phyloP scores from a whole-genome alignment of 1,139 yeast species.

The Zygosaccharomyces sapae region DNA sequence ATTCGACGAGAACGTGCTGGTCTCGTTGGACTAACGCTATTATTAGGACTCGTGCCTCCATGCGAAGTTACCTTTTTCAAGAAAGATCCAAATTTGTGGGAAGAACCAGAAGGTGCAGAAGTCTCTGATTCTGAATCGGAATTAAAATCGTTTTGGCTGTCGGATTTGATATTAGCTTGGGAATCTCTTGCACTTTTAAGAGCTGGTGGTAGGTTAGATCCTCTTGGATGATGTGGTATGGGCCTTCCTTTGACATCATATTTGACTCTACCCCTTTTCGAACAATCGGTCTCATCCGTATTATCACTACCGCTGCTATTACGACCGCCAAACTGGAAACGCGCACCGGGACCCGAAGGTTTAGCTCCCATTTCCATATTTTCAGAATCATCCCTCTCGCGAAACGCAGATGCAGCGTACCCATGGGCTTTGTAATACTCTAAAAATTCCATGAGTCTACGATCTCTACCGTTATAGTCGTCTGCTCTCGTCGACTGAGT shows the following conservation, averaged over 20 bases:
- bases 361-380: slow-evolving; percentile 2
- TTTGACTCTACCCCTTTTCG: slow-evolving; percentile 9
- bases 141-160: slow-evolving; percentile 1
- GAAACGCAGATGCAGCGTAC: slow-evolving; percentile 32
- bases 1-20: slow-evolving; percentile 11
- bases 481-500: background rate
- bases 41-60: slow-evolving; percentile 17
- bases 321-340: slow-evolving; percentile 16
- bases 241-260: slow-evolving; percentile 41
- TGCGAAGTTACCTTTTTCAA: slow-evolving; percentile 34
- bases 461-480: slow-evolving; percentile 41
- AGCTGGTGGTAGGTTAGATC: slow-evolving; percentile 49
- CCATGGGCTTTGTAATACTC: slow-evolving; percentile 45
- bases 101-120: slow-evolving; percentile 12
- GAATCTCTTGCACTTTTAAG: slow-evolving; percentile 18
- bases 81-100: slow-evolving; percentile 34
- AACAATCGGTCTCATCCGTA: background rate
- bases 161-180: background rate
- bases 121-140: slow-evolving; percentile 23
- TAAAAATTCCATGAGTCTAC: slow-evolving; percentile 56
- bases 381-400: slow-evolving; percentile 10
- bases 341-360: slow-evolving; percentile 9
- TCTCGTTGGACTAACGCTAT: slow-evolving; percentile 12
- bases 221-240: slow-evolving; percentile 47
- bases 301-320: slow-evolving; percentile 1